Conservation (phyloP, 106 monocot genomes). For the Allium sativum region DNA sequence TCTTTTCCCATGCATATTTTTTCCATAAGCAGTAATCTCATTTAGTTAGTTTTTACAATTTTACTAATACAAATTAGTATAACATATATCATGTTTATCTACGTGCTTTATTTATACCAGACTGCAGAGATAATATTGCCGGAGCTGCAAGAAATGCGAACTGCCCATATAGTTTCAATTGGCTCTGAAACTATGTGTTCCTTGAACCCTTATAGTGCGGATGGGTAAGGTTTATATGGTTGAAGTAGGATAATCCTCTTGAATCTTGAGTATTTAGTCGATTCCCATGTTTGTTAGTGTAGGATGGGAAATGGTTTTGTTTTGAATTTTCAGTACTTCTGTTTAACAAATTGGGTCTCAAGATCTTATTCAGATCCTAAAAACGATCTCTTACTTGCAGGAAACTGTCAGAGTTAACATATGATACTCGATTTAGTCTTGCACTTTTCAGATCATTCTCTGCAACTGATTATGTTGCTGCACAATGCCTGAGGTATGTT, state of each 20-base stretch:
- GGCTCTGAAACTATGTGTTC: constrained; percentile 63
- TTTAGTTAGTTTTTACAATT: not conserved
- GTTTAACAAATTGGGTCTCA: too few species aligned
- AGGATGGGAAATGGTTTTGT: too few species aligned
- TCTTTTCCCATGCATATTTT: too few species aligned
- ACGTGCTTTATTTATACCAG: constrained; percentile 25
- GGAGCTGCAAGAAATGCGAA: constrained; percentile 74
- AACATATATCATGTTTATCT: not conserved
- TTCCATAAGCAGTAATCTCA: not conserved
- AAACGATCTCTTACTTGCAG: constrained; percentile 19
- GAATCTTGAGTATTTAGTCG: too few species aligned
- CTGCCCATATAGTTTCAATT: constrained; percentile 85
- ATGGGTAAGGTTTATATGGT: constrained; percentile 30
- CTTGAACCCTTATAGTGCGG: constrained; percentile 56
- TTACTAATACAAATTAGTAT: not conserved
- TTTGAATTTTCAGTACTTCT: too few species aligned
- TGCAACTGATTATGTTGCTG: constrained; percentile 82
- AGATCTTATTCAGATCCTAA: not conserved
- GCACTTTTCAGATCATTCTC: constrained; percentile 67
- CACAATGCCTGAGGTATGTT: constrained; percentile 73
- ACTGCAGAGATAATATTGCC: constrained; percentile 73
- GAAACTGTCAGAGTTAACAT: constrained; percentile 41
- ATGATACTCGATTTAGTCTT: constrained; percentile 67
- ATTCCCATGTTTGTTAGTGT: too few species aligned
- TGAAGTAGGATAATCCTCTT: too few species aligned